Evolutionary conservation across 1,139 yeast species (phyloP), one percentile per base, ranked within the genome.

Genomic region (Kurtzmaniella quercitrusa): DNA sequence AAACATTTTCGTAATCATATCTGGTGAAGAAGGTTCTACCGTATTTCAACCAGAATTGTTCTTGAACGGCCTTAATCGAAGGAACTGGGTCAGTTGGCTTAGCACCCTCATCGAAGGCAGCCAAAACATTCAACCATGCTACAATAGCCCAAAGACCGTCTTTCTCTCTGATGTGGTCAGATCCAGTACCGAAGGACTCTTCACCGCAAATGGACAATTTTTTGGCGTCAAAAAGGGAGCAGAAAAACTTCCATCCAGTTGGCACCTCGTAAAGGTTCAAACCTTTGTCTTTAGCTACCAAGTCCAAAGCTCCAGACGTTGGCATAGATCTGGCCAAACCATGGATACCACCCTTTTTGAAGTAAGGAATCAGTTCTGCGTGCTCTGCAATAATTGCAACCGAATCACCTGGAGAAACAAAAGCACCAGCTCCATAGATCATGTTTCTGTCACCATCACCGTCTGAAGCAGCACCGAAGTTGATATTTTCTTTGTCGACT

Each of bases 321-420:
- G 98, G 98, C 96, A 93, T 93, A 14, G 96, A 88, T 61, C 98
- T 80, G n/a, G 98, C 98, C 44, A 93, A 74, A 5, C 98, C 98
- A 57, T 85, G 77, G 32, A 91, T 85, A 38, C 98, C 98, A 49
- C 82, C 80, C 55, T 84, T 80, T 55, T 79, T 74, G 70, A 94
- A 93, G 68, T 91, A 93, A 15, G 98, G 98, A 53, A 93, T 93
- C 50, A 78, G 78, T 45, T 77, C 76, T 9, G 96, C 93, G 59
- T 93, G 87, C 68, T 93, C 98, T 18, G 98, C 91, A 61, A 93
- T 93, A 53, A 93, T 91, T 38, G 98, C 98, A 28, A 93, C 98
- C 5, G 96, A 87, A 65, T 93, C 98, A 61, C 98, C 98, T 2
- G 98, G 98, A 0, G 97, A 89, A 8, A 93, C 98, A 66, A 93